Evolutionary conservation across 495 filamentous ascomycete species (phyloP).

Genomic region (Filosporella fistucella): DNA sequence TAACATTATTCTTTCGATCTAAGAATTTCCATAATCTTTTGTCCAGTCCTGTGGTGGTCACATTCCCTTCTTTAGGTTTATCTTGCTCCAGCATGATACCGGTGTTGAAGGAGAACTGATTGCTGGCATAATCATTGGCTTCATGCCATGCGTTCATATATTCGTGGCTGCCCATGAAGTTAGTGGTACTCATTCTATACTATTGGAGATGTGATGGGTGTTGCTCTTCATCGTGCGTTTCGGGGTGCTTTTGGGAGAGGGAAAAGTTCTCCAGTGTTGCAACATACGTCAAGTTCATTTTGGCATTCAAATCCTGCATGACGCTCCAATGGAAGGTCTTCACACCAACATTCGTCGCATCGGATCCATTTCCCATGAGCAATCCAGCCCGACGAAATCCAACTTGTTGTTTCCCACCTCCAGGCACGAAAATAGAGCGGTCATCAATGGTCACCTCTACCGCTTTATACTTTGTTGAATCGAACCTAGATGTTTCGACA

Average conservation of each 20-base stretch:
- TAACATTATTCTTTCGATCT: conserved; percentile 38
- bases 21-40: conserved; percentile 34
- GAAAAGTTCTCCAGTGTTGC: too few species aligned
- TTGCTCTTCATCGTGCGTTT: too few species aligned
- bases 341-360: conserved; percentile 36
- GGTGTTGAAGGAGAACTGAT: conserved; percentile 52
- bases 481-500: conserved; percentile 35
- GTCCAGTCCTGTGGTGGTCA: conserved; percentile 25
- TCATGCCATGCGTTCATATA: conserved; percentile 57
- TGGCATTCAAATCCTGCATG: conserved; percentile 37
- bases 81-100: conserved; percentile 33
- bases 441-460: conserved; percentile 47
- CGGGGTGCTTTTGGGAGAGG: too few species aligned
- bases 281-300: conserved; percentile 48
- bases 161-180: too few species aligned
- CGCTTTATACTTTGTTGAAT: conserved; percentile 31
- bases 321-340: conserved; percentile 53
- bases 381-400: conserved; percentile 54
- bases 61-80: conserved; percentile 13
- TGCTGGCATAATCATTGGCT: conserved; percentile 45
- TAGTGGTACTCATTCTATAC: too few species aligned
- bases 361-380: conserved; percentile 45
- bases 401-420: conserved; percentile 36
- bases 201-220: too few species aligned
- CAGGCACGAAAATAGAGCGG: conserved; percentile 42